Percentiles rank a stretch among this genome's conserved stretches.
These are phyloP conservation scores for Barnettozyma sp. DNA, from an alignment of 805 yeast species.

Conservation along the genomic window DNA sequence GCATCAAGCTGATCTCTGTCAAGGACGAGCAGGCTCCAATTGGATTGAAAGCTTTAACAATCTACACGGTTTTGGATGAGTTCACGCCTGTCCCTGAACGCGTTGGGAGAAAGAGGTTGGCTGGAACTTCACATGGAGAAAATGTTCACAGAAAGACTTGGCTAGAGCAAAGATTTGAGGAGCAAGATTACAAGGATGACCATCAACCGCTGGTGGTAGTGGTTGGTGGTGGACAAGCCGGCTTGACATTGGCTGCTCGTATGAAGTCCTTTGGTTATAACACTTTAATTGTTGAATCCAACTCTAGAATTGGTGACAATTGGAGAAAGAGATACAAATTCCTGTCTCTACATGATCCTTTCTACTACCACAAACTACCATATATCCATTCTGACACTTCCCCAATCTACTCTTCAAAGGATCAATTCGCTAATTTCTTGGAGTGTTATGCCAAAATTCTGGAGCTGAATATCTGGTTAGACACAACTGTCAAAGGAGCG, in stretches of 20 bases:
- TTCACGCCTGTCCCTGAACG: conserved; percentile 29
- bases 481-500: conserved; percentile 28
- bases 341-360: conserved; percentile 40
- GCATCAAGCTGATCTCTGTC: conserved; percentile 28
- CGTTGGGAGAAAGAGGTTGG: conserved; percentile 28
- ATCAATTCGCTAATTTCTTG: conserved; percentile 38
- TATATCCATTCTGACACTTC: conserved; percentile 35
- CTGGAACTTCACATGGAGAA: conserved; percentile 35
- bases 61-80: conserved; percentile 32
- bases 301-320: conserved; percentile 36
- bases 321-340: conserved; percentile 42
- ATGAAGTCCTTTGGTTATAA: conserved; percentile 36
- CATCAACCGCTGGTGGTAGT: conserved; percentile 37
- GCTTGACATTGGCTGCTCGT: conserved; percentile 37
- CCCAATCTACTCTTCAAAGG: conserved; percentile 39
- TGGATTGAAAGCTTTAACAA: conserved; percentile 28
- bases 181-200: conserved; percentile 26
- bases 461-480: conserved; percentile 35
- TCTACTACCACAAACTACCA: conserved; percentile 36
- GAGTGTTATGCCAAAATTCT: conserved; percentile 35
- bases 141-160: conserved; percentile 32
- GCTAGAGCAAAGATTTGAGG: conserved; percentile 30
- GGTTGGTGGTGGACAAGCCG: conserved; percentile 44
- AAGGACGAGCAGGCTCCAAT: conserved; percentile 23
- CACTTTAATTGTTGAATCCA: conserved; percentile 33